phyloP scores from a whole-genome alignment of 495 filamentous ascomycete species.

The Parathielavia appendiculata region DNA sequence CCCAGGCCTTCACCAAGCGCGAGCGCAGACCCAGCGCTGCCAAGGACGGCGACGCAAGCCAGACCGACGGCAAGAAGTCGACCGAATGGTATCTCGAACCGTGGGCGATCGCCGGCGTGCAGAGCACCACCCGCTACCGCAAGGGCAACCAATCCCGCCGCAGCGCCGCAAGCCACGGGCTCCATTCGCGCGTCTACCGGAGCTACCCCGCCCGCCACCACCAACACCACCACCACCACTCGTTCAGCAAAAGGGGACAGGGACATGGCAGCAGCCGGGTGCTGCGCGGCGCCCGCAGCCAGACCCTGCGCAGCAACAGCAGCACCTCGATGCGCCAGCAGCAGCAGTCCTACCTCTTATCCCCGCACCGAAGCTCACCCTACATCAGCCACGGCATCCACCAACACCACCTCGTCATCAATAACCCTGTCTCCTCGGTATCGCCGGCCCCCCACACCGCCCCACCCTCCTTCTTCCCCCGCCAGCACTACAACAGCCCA shows the following conservation, averaged over 20 bases:
- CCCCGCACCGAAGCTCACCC: background rate
- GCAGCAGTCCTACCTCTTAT: constrained; percentile 1
- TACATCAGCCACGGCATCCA: background rate
- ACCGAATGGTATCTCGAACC: constrained; percentile 42
- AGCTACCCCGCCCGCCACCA: constrained; percentile 1
- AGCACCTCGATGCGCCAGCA: background rate
- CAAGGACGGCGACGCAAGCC: constrained; percentile 3
- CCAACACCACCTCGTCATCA: constrained; percentile 3
- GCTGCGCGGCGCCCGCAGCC: background rate
- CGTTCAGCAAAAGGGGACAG: background rate
- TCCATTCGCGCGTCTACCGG: constrained; percentile 4
- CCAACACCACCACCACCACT: background rate
- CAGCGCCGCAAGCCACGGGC: constrained; percentile 9
- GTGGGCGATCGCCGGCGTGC: constrained; percentile 39
- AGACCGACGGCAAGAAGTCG: constrained; percentile 29
- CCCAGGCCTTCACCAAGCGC: constrained; percentile 43
- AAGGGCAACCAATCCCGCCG: constrained; percentile 32
- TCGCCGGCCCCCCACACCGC: background rate
- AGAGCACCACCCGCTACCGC: constrained; percentile 47
- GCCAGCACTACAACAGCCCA: background rate
- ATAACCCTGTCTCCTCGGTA: background rate
- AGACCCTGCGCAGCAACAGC: background rate
- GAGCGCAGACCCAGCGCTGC: constrained; percentile 28
- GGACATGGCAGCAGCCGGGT: background rate
- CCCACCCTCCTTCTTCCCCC: background rate